A percentile compares a stretch with the other conserved stretches of the same genome.
Conservation (phyloP, 1,284 basidiomycete genomes). For the Apiotrichum sp. region DNA sequence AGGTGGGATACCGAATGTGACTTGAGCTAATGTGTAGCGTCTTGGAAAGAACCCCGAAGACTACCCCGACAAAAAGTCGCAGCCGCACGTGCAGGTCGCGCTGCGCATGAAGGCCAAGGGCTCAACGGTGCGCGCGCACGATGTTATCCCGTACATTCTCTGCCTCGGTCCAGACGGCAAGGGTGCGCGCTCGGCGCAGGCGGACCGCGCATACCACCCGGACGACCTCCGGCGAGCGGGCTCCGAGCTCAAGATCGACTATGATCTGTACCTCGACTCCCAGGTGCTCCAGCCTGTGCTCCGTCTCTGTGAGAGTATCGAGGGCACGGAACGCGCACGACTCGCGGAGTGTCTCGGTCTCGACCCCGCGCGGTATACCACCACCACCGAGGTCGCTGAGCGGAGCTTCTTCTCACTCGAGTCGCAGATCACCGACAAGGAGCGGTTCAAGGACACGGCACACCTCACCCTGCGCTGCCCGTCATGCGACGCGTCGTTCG, state of each 20-base stretch:
- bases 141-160: constrained; percentile 95
- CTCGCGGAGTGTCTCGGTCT: constrained; percentile 95
- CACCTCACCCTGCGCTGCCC: constrained; percentile 69
- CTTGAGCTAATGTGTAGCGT: constrained; percentile 53
- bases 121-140: constrained; percentile 70
- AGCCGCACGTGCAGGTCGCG: constrained; percentile 96
- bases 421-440: constrained; percentile 80
- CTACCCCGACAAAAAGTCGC: constrained; percentile 89
- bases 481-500: constrained; percentile 58
- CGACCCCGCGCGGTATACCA: constrained; percentile 72
- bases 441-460: constrained; percentile 71
- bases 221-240: constrained; percentile 76
- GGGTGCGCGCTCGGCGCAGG: constrained; percentile 68
- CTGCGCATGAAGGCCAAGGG: constrained; percentile 83
- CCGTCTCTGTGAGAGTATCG: constrained; percentile 90
- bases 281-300: constrained; percentile 94
- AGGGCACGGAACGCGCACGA: constrained; percentile 85
- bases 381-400: constrained; percentile 55
- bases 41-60: constrained; percentile 91
- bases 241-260: constrained; percentile 59
- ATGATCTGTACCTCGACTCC: constrained; percentile 82
- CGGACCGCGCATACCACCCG: constrained; percentile 86
- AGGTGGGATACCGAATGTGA: constrained; percentile 52
- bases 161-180: constrained; percentile 73
- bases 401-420: constrained; percentile 75